These are phyloP conservation scores for Silene uniflora DNA, from an alignment of 148 eudicot genomes.

Conservation along the genomic window DNA sequence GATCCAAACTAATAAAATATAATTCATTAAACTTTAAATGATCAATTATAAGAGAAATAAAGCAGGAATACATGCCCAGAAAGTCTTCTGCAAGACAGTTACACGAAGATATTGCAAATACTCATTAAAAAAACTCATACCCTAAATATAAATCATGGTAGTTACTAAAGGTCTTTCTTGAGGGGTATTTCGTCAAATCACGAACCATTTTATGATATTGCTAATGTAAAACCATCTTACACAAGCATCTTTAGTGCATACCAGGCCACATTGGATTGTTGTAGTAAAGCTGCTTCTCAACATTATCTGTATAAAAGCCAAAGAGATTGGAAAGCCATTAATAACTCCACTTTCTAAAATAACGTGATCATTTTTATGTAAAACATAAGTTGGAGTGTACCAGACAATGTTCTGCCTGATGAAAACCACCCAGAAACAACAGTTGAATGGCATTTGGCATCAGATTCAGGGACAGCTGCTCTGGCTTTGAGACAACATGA, in stretches of 20 bases:
- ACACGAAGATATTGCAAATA: too few relatives aligned
- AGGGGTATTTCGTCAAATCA: neutral
- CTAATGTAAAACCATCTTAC: neutral
- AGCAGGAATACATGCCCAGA: constrained; percentile 5
- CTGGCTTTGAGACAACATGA: constrained; percentile 83
- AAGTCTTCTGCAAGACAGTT: neutral
- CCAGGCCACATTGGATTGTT: constrained; percentile 99
- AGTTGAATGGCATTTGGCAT: constrained; percentile 78
- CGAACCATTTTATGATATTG: neutral
- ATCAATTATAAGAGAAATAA: neutral
- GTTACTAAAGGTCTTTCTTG: neutral
- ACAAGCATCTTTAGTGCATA: constrained; percentile 22
- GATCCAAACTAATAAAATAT: neutral
- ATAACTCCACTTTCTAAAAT: neutral
- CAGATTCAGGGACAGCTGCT: constrained; percentile 55
- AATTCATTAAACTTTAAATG: neutral
- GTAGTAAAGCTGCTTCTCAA: constrained; percentile 54
- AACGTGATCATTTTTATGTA: neutral
- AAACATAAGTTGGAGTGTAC: constrained; percentile 33
- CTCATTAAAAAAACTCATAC: neutral
- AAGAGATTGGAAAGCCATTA: constrained; percentile 6
- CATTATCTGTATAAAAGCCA: constrained; percentile 36
- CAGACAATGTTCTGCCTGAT: constrained; percentile 45
- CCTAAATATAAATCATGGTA: neutral
- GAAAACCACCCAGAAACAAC: constrained; percentile 99